Conservation (phyloP, 345 rosid species). For the Eutrema heterophyllum region DNA sequence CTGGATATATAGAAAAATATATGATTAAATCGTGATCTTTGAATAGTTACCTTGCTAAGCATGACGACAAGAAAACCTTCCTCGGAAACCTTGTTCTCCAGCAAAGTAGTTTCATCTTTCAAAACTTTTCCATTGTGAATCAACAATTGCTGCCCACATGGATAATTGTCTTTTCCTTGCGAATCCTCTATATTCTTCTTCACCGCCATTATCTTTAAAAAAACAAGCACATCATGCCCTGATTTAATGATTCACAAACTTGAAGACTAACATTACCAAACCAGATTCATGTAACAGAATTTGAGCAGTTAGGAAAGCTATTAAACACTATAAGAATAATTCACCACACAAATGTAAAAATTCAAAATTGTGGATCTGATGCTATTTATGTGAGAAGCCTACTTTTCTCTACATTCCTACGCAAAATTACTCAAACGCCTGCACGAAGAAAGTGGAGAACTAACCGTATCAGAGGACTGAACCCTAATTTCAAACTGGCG, state of each 20-base stretch:
- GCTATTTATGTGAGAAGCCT: not conserved
- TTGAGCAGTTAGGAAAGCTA: not conserved
- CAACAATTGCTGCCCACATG: constrained; percentile 88
- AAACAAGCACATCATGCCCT: not conserved
- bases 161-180: constrained; percentile 93
- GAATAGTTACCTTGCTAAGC: constrained; percentile 83
- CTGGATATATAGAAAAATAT: not conserved
- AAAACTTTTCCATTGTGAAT: constrained; percentile 97
- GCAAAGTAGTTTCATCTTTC: constrained; percentile 91
- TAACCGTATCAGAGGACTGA: constrained; percentile 81
- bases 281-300: not conserved
- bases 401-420: not conserved
- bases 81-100: constrained; percentile 77
- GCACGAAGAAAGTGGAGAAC: constrained; percentile 10
- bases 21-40: not conserved
- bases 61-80: constrained; percentile 98
- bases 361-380: constrained; percentile 18
- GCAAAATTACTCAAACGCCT: not conserved
- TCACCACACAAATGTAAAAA: not conserved
- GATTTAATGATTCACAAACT: not conserved
- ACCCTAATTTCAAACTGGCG: constrained; percentile 94
- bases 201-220: constrained; percentile 74
- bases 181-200: constrained; percentile 95
- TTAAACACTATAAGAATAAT: not conserved
- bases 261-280: not conserved